These are phyloP conservation scores for Irpex lacteus DNA, from an alignment of 1,284 basidiomycete species.

Conservation along the genomic window DNA sequence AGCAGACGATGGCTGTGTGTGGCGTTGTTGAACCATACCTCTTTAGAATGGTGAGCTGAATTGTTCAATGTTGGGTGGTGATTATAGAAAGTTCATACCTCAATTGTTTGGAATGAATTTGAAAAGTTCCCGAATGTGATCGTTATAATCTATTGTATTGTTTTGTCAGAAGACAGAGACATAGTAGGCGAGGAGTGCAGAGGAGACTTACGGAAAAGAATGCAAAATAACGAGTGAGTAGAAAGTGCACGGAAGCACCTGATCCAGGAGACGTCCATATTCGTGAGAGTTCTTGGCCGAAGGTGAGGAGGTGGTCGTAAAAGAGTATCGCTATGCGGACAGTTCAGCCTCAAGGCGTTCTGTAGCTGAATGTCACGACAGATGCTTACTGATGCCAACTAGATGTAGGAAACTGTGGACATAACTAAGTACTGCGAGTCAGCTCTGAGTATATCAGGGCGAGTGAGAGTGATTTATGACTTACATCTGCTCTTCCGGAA, in stretches of 20 bases:
- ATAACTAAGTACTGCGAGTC: conserved; percentile 12
- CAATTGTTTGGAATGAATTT: conserved; percentile 7
- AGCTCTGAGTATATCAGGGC: neutral
- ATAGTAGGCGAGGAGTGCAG: neutral
- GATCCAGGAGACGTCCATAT: conserved; percentile 24
- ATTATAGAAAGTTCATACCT: conserved; percentile 7
- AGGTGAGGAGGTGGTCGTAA: conserved; percentile 28
- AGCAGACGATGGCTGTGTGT: neutral
- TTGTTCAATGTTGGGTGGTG: neutral
- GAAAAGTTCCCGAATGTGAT: conserved; percentile 27
- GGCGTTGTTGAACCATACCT: neutral
- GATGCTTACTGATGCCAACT: conserved; percentile 24
- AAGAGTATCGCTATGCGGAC: conserved; percentile 24
- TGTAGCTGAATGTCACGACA: neutral
- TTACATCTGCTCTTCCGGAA: neutral
- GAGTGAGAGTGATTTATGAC: neutral
- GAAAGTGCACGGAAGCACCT: conserved; percentile 19
- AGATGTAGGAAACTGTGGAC: conserved; percentile 28
- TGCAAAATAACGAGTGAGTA: conserved; percentile 28
- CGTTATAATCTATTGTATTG: conserved; percentile 22
- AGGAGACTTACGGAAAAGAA: conserved; percentile 23
- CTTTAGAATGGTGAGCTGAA: neutral
- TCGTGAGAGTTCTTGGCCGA: conserved; percentile 23
- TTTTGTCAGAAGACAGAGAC: neutral
- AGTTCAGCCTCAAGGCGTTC: neutral